Conservation (phyloP, 495 filamentous ascomycete species). For the Aspergillus nanangensis region DNA sequence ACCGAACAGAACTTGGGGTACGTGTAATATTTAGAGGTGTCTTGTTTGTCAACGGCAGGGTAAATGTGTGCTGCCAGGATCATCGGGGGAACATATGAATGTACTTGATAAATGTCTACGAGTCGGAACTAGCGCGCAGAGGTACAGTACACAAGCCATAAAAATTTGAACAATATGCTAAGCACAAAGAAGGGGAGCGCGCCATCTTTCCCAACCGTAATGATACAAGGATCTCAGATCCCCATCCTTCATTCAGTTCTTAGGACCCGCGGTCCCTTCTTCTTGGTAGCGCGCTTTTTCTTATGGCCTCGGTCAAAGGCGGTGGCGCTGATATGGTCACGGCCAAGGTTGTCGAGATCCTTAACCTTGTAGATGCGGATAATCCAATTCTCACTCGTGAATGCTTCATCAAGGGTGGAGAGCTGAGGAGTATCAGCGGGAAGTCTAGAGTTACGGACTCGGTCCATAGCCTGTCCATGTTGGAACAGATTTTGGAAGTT, state of each 20-base stretch:
- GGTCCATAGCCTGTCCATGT: conserved; percentile 83
- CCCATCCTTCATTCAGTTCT: conserved; percentile 64
- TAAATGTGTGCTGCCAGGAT: too few species aligned
- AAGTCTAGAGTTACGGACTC: conserved; percentile 77
- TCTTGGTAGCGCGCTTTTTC: conserved; percentile 83
- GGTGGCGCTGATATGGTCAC: conserved; percentile 78
- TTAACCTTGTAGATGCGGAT: conserved; percentile 99
- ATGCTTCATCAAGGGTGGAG: conserved; percentile 90
- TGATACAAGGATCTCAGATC: not conserved
- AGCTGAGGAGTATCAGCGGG: conserved; percentile 84
- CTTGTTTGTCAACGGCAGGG: too few species aligned
- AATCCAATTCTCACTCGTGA: conserved; percentile 99
- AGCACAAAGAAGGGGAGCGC: not conserved
- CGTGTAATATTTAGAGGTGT: too few species aligned
- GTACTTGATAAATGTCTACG: too few species aligned
- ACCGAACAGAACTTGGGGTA: too few species aligned
- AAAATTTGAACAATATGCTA: not conserved
- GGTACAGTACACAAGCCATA: not conserved
- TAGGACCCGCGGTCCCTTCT: conserved; percentile 73
- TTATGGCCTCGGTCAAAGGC: conserved; percentile 92
- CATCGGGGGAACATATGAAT: too few species aligned
- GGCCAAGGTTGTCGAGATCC: conserved; percentile 91
- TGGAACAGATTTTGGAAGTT: conserved; percentile 94
- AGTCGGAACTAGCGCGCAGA: too few species aligned
- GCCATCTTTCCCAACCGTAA: not conserved